Base-by-base conservation (phyloP, 2,329 filamentous ascomycete species). In the Penicillium vulpinum region DNA sequence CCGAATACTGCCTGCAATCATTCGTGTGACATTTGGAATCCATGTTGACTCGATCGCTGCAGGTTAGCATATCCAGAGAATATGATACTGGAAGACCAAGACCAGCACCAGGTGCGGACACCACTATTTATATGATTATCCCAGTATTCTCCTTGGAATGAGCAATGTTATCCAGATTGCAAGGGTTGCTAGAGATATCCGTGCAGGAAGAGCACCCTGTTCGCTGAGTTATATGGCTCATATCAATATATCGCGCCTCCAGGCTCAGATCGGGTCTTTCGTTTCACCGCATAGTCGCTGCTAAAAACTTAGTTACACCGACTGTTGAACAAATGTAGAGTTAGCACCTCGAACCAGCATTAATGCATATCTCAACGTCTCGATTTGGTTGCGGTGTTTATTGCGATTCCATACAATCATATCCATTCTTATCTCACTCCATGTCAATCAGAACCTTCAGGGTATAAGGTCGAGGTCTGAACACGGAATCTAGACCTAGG, bases 21-120 rank as follows among this genome's bases (percentile, higher is more conserved):
- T n/a, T 13, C 16, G 13, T 11, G 43, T 31, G 28, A 22, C 28
- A 31, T 21, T 29, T 16, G 28, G 5, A 16, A 6, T 5, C 10
- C 3, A 13, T 4, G 13, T 33, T 21, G 9, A 31, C 43, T 45
- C 8, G 43, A 22, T 33, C 16, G 18, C 40, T 26, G 40, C 28
- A 29, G 24, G 13, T 22, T 16, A 31, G 1, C 18, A 16, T 45
- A 3, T 31, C 18, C 22, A 22, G 16, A 22, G 18, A 33, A 45
- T 22, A 31, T 16, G 1, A 29, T 29, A 6, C 41, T 22, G 13
- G 1, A 29, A 22, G 18, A 22, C 18, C n/a, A 33, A 22, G 28
- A 31, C 26, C 28, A 31, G 2, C 26, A 5, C 43, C 2, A 78
- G n/a, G 35, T 29, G 47, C 47, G 35, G 35, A 16, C 22, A 39